These are phyloP conservation scores for Leptographium wingfieldii DNA, from an alignment of 2,329 filamentous ascomycete genomes.

Conservation along the genomic window DNA sequence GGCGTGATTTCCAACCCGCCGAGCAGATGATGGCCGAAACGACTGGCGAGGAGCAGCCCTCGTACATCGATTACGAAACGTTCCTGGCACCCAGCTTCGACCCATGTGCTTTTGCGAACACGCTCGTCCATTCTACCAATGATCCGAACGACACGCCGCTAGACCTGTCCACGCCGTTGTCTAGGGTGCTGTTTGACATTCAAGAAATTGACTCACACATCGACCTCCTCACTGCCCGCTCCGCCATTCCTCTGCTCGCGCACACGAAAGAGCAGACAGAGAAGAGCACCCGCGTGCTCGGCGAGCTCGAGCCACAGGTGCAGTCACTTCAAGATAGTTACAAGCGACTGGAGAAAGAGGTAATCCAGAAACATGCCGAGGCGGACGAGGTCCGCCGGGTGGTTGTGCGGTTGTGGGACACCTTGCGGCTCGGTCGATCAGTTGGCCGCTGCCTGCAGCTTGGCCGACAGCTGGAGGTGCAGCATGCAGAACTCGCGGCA, in stretches of 20 bases:
- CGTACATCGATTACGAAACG: constrained; percentile 92
- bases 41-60: constrained; percentile 39
- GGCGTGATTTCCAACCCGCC: not conserved
- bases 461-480: constrained; percentile 76
- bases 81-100: constrained; percentile 79
- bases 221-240: constrained; percentile 73
- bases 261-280: constrained; percentile 65
- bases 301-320: constrained; percentile 69
- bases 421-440: constrained; percentile 61
- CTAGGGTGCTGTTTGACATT: constrained; percentile 86
- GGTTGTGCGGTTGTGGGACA: constrained; percentile 67
- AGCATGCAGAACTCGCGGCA: constrained; percentile 52
- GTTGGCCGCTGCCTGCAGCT: constrained; percentile 70
- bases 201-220: constrained; percentile 97
- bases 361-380: constrained; percentile 71
- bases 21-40: constrained; percentile 17
- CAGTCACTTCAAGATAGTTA: constrained; percentile 73
- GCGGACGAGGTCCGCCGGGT: constrained; percentile 73
- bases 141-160: constrained; percentile 81
- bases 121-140: constrained; percentile 79
- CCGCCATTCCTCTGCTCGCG: constrained; percentile 66
- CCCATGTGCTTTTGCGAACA: constrained; percentile 72
- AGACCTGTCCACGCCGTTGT: constrained; percentile 88
- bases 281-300: constrained; percentile 59
- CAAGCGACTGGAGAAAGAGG: constrained; percentile 72